Evolutionary conservation across 176 grass and related monocot genomes (phyloP).

Genomic region (Luzula sylvatica): DNA sequence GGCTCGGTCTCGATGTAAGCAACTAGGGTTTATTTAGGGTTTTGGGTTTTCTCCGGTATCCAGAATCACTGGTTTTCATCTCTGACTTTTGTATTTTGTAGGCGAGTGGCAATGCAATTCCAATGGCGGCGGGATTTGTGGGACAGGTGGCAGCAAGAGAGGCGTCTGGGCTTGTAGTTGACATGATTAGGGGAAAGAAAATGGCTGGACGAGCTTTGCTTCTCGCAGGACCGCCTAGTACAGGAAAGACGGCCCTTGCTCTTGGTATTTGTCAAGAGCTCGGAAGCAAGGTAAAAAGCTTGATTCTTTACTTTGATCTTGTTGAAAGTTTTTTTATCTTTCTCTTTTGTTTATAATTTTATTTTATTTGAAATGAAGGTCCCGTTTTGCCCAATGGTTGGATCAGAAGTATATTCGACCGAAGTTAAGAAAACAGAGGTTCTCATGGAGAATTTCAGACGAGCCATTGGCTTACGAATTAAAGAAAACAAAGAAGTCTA

Average conservation of each 20-base stretch:
- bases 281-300: conserved; percentile 63
- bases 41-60: conserved; percentile 25
- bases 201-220: conserved; percentile 88
- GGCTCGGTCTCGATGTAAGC: conserved; percentile 85
- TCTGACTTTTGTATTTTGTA: conserved; percentile 17
- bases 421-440: conserved; percentile 99
- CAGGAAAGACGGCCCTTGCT: conserved; percentile 78
- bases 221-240: conserved; percentile 72
- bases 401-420: conserved; percentile 91
- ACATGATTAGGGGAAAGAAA: conserved; percentile 96
- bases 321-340: not conserved
- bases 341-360: not conserved
- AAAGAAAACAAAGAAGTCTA: conserved; percentile 98
- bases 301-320: not conserved
- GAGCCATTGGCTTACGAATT: conserved; percentile 87
- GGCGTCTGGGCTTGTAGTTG: conserved; percentile 53
- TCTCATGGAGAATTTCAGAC: conserved; percentile 86
- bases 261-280: conserved; percentile 93
- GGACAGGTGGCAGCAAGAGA: conserved; percentile 74
- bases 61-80: not conserved
- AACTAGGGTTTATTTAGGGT: conserved; percentile 28
- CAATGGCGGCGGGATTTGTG: conserved; percentile 77
- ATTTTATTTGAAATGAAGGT: conserved; percentile 35
- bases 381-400: conserved; percentile 97
- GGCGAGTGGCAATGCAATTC: conserved; percentile 45